Conservation (phyloP, 176 grass and related monocot species). For the barley (Hordeum vulgare) region DNA sequence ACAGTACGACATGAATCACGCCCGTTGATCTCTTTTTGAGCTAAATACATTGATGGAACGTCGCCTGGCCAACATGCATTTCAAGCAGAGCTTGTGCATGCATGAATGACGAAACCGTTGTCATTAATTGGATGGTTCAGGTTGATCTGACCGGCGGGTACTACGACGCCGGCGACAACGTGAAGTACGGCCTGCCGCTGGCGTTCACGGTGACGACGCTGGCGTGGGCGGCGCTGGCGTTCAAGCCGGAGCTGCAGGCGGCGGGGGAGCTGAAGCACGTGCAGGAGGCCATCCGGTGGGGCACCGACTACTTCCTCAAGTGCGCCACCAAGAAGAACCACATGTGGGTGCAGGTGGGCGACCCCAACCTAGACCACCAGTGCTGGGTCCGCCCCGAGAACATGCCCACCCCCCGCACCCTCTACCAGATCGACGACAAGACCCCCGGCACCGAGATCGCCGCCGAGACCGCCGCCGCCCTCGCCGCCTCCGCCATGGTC, state of each 20-base stretch:
- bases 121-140: no score
- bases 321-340: conserved; percentile 57
- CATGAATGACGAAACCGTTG: background rate
- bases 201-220: conserved; percentile 91
- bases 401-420: conserved; percentile 75
- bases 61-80: background rate
- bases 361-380: conserved; percentile 68
- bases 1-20: background rate
- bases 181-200: conserved; percentile 86
- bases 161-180: conserved; percentile 98
- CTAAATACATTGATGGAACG: background rate
- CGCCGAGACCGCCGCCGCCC: conserved; percentile 81
- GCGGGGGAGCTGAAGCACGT: conserved; percentile 60
- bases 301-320: conserved; percentile 88
- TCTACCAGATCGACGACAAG: conserved; percentile 69
- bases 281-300: conserved; percentile 65
- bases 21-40: background rate
- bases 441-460: conserved; percentile 87
- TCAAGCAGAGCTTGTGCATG: background rate
- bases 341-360: conserved; percentile 97
- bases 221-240: conserved; percentile 72
- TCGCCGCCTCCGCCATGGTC: conserved; percentile 69
- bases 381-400: conserved; percentile 95
- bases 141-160: conserved; percentile 84
- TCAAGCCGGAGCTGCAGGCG: conserved; percentile 46